Evolutionary conservation across 208 protist species (phyloP).

Genomic region (Trypanosoma grayi): DNA sequence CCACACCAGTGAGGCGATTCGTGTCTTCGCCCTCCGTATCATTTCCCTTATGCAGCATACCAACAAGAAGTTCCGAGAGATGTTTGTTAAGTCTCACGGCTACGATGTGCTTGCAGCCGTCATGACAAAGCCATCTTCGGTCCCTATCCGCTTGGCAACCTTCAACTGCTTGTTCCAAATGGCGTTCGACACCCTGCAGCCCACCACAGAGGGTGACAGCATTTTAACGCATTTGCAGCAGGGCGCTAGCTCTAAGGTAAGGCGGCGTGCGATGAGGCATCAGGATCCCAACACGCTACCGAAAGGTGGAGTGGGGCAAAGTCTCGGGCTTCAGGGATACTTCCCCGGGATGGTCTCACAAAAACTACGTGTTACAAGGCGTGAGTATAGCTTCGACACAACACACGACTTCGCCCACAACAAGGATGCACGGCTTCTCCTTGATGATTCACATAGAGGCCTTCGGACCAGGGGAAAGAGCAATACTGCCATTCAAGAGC

Average conservation of each 20-base stretch:
- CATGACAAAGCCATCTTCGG: conserved; percentile 40
- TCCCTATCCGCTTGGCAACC: conserved; percentile 64
- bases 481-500: conserved; percentile 11
- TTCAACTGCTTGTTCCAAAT: conserved; percentile 83
- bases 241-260: conserved; percentile 18
- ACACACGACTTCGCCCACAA: conserved; percentile 48
- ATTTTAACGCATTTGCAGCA: conserved; percentile 10
- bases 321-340: conserved; percentile 31
- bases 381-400: conserved; percentile 80
- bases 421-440: conserved; percentile 34
- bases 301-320: neutral
- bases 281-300: conserved; percentile 12
- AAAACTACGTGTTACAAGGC: conserved; percentile 34
- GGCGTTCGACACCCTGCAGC: conserved; percentile 70
- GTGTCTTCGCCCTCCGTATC: conserved; percentile 73
- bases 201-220: conserved; percentile 25
- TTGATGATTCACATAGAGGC: conserved; percentile 31
- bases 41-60: conserved; percentile 77
- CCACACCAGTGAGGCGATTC: conserved; percentile 76
- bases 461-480: neutral
- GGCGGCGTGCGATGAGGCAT: conserved; percentile 23
- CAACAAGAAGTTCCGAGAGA: conserved; percentile 46
- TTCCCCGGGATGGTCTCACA: conserved; percentile 39
- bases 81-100: conserved; percentile 63
- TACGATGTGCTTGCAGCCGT: conserved; percentile 63